These are phyloP conservation scores for Styphnolobium japonicum DNA, from an alignment of 306 rosid genomes.

Conservation along the genomic window DNA sequence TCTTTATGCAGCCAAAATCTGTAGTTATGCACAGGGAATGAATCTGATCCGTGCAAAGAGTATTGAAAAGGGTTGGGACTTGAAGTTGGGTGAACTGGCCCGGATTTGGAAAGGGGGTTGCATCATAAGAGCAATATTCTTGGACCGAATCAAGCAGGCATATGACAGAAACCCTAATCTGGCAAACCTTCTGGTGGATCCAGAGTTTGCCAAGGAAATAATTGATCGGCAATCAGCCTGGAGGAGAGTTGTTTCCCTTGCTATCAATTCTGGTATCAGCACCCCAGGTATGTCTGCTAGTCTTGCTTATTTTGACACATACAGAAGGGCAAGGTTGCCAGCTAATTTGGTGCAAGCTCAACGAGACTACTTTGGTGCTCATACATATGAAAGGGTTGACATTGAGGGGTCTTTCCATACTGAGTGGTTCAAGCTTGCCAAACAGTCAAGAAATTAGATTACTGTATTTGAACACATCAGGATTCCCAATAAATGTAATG, in stretches of 20 bases:
- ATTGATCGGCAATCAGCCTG: slow-evolving; percentile 82
- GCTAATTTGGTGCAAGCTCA: slow-evolving; percentile 97
- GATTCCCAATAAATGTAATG: slow-evolving; percentile 45
- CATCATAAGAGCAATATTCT: slow-evolving; percentile 78
- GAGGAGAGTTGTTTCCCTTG: slow-evolving; percentile 86
- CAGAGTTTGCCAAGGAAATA: slow-evolving; percentile 88
- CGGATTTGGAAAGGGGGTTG: slow-evolving; percentile 98
- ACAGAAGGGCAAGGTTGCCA: slow-evolving; percentile 77
- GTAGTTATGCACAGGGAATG: slow-evolving; percentile 98
- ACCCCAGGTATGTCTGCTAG: slow-evolving; percentile 96
- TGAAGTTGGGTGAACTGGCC: slow-evolving; percentile 81
- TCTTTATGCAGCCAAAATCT: slow-evolving; percentile 86
- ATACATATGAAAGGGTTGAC: slow-evolving; percentile 80
- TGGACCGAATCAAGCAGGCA: slow-evolving; percentile 86
- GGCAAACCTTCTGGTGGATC: slow-evolving; percentile 92
- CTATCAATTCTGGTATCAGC: slow-evolving; percentile 81
- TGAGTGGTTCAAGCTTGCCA: slow-evolving; percentile 92
- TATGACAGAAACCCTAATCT: slow-evolving; percentile 75
- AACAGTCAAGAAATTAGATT: slow-evolving; percentile 52
- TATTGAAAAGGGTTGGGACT: slow-evolving; percentile 75
- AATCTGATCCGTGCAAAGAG: slow-evolving; percentile 93
- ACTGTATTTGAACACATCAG: background rate
- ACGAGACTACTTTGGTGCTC: slow-evolving; percentile 92
- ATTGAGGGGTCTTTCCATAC: slow-evolving; percentile 82
- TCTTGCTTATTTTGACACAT: slow-evolving; percentile 83